Evolutionary conservation across 257 asterid genomes (phyloP).

Genomic region (Nicotiana knightiana): DNA sequence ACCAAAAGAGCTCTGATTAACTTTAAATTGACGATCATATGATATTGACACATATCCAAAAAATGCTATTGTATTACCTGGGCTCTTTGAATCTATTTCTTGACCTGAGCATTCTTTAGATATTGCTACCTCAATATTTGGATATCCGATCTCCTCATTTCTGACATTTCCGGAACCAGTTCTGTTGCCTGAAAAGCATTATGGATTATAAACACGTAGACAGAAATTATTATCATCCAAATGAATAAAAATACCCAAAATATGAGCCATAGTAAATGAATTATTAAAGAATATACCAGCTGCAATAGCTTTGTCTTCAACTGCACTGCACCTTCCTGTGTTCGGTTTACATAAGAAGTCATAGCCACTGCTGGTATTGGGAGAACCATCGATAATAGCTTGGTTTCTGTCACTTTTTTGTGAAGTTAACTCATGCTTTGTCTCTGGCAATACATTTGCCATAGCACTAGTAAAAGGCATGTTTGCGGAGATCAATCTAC

Average conservation of each 20-base stretch:
- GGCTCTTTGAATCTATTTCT: neutral
- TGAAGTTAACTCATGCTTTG: neutral
- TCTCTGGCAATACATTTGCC: constrained; percentile 1
- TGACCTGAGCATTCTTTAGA: constrained; percentile 10
- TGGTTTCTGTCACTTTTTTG: neutral
- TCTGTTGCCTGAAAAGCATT: constrained; percentile 3
- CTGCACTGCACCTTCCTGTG: neutral
- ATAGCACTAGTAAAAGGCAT: neutral
- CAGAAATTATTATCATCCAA: neutral
- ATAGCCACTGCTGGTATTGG: neutral
- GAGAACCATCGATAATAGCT: neutral
- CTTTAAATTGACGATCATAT: neutral
- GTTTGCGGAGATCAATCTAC: neutral
- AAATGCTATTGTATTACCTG: neutral
- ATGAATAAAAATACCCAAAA: neutral
- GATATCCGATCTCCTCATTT: neutral
- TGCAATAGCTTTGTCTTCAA: neutral
- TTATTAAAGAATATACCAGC: neutral
- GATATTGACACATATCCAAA: neutral
- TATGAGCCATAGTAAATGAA: neutral
- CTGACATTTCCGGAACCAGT: constrained; percentile 1
- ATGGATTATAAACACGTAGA: neutral
- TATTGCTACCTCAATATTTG: neutral
- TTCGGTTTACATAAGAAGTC: neutral
- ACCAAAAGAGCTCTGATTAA: constrained; percentile 1